Evolutionary conservation across 192 early-diverging fungal species (phyloP), one percentile per base, ranked within the genome.

Genomic region (Podochytrium sp.): DNA sequence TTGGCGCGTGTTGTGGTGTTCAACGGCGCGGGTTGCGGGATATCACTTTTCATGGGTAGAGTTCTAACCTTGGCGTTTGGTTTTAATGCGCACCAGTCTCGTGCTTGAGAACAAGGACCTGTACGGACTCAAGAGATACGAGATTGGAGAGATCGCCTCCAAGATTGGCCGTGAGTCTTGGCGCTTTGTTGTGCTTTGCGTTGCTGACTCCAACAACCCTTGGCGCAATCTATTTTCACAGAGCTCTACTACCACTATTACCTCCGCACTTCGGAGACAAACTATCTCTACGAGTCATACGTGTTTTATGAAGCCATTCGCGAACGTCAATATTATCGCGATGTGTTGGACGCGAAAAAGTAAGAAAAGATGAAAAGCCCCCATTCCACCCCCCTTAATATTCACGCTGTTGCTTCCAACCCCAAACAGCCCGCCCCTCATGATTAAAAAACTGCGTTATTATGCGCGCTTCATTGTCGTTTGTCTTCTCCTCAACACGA

Each of bases 381-480:
- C n/a, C n/a, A n/a, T n/a, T n/a, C n/a, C n/a, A n/a, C n/a, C n/a
- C n/a, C n/a, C n/a, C n/a, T n/a, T n/a, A n/a, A n/a, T n/a, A n/a
- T n/a, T n/a, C n/a, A n/a, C n/a, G n/a, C n/a, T n/a, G n/a, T n/a
- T n/a, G n/a, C n/a, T 33, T 35, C 27, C 40, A 29, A 37, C 4
- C 2, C 32, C 68, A 16, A 34, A 51, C 39, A 96, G 92, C 66
- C 89, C 95, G 4, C 90, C 93, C 14, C 78, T 98, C 10, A 92
- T 96, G 88, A 95, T 98, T 77, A 99, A 99, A 76, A 98, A 97
- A 65, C 88, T 99, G 65, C 91, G 98, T 16, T 99, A 96, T 78
- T 98, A 95, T 78, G 98, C 98, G 1, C 90, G 98, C 35, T 98
- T 97, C 80, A 98, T 97, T 38, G 94, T 98, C 35, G 96, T 98